These are phyloP conservation scores for Cystobasidium slooffiae DNA, from an alignment of 1,284 basidiomycete genomes.

Conservation along the genomic window DNA sequence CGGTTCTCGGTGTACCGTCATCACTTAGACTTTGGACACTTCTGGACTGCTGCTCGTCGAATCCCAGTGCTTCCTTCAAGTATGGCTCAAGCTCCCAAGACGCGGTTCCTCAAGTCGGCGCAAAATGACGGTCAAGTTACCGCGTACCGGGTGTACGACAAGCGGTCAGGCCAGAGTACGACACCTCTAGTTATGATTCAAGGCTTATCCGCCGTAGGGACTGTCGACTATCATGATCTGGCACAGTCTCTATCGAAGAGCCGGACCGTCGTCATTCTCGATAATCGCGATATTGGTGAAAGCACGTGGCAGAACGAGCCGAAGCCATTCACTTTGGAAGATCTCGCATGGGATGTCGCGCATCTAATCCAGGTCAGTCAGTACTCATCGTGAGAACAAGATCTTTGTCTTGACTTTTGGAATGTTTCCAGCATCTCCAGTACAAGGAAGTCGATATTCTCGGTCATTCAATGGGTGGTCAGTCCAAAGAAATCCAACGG, in stretches of 20 bases:
- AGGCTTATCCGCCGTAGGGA: slow-evolving; percentile 35
- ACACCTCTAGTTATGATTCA: slow-evolving; percentile 39
- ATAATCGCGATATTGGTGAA: slow-evolving; percentile 41
- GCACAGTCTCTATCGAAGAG: slow-evolving; percentile 11
- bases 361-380: slow-evolving; percentile 23
- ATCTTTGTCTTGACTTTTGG: background rate
- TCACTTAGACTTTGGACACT: background rate
- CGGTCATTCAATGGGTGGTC: slow-evolving; percentile 42
- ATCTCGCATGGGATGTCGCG: slow-evolving; percentile 33
- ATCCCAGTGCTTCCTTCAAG: background rate
- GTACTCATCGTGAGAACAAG: background rate
- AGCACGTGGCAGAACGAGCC: slow-evolving; percentile 20
- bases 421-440: slow-evolving; percentile 33
- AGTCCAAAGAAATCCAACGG: background rate
- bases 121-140: slow-evolving; percentile 26
- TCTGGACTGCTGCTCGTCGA: background rate
- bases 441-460: slow-evolving; percentile 30
- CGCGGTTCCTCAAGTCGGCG: slow-evolving; percentile 22
- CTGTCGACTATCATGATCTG: slow-evolving; percentile 35
- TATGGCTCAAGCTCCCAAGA: background rate
- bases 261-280: slow-evolving; percentile 31
- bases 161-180: slow-evolving; percentile 13
- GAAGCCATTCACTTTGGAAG: slow-evolving; percentile 34
- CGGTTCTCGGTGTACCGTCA: background rate
- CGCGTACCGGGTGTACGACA: slow-evolving; percentile 29